These are phyloP conservation scores for Scheffersomyces quercinus DNA, from an alignment of 1,139 yeast species.

Conservation along the genomic window DNA sequence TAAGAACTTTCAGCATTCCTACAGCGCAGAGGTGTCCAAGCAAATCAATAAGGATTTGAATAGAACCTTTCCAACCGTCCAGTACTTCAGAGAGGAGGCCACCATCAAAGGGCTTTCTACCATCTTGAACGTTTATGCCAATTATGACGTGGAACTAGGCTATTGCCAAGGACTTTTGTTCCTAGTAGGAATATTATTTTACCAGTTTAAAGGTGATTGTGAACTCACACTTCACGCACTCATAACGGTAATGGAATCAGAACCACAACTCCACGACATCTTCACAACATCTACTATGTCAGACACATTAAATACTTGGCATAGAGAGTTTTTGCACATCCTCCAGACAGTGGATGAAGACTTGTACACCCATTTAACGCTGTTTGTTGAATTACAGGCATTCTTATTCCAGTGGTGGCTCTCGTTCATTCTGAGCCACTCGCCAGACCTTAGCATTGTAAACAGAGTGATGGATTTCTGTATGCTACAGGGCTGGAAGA, in stretches of 20 bases:
- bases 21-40: constrained; percentile 41
- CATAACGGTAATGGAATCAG: constrained; percentile 63
- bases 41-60: constrained; percentile 64
- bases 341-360: constrained; percentile 43
- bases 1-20: constrained; percentile 47
- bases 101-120: constrained; percentile 53
- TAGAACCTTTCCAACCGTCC: constrained; percentile 62
- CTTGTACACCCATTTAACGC: constrained; percentile 45
- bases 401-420: constrained; percentile 67
- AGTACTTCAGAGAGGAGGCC: constrained; percentile 47
- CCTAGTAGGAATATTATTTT: constrained; percentile 61
- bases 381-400: constrained; percentile 44
- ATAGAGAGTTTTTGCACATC: constrained; percentile 51
- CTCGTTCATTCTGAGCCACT: constrained; percentile 62
- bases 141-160: constrained; percentile 69
- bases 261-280: constrained; percentile 56
- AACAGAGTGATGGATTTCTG: constrained; percentile 55
- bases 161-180: constrained; percentile 73
- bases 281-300: constrained; percentile 57
- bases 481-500: constrained; percentile 66
- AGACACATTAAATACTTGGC: constrained; percentile 55
- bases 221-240: constrained; percentile 56
- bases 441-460: constrained; percentile 53
- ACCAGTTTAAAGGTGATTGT: constrained; percentile 48
- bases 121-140: constrained; percentile 64